These are phyloP conservation scores for Leccinum boreale DNA, from an alignment of 768 basidiomycete genomes.

Conservation along the genomic window DNA sequence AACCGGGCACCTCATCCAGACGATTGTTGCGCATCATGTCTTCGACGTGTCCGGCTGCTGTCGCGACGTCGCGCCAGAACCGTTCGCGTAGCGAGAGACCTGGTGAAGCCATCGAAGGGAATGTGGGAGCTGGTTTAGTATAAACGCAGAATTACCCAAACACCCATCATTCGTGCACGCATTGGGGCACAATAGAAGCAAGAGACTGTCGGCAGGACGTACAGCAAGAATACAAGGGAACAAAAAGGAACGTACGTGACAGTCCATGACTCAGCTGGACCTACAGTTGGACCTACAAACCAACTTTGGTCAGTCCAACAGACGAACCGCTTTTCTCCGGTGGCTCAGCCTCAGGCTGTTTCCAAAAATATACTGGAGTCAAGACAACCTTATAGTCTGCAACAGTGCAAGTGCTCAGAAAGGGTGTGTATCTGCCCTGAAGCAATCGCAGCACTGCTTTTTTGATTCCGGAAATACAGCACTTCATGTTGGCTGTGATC, in stretches of 20 bases:
- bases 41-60: constrained; percentile 10
- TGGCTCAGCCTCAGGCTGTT: too few species aligned
- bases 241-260: background rate
- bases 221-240: constrained; percentile 1
- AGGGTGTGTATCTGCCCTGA: too few species aligned
- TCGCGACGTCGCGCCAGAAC: constrained; percentile 25
- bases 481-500: too few species aligned
- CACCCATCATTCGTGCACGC: constrained; percentile 3
- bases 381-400: too few species aligned
- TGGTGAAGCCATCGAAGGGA: constrained; percentile 11
- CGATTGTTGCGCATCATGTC: constrained; percentile 23
- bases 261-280: background rate
- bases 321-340: too few species aligned
- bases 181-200: constrained; percentile 4
- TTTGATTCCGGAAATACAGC: too few species aligned
- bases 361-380: too few species aligned
- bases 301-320: too few species aligned
- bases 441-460: too few species aligned
- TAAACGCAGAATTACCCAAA: background rate
- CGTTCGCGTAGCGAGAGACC: constrained; percentile 16
- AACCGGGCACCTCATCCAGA: constrained; percentile 14
- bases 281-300: background rate
- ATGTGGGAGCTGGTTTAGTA: background rate
- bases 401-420: too few species aligned
- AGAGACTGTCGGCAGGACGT: background rate